Evolutionary conservation across 2,329 filamentous ascomycete species (phyloP).

Genomic region (Aureobasidium sp.): DNA sequence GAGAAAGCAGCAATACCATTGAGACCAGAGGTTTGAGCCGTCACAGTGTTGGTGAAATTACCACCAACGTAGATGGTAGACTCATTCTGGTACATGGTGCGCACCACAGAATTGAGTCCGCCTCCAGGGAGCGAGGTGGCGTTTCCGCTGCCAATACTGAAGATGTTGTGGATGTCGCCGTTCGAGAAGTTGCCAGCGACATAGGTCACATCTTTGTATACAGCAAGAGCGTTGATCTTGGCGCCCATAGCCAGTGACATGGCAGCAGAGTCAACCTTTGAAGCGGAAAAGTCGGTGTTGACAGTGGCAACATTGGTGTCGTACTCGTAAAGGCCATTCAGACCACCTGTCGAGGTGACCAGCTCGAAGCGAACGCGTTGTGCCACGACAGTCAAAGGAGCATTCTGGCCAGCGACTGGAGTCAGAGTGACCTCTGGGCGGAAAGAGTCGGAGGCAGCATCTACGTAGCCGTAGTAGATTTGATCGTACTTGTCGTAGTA

Average conservation of each 20-base stretch:
- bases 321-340: constrained; percentile 89
- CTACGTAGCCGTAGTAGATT: constrained; percentile 78
- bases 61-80: constrained; percentile 72
- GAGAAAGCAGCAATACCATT: constrained; percentile 72
- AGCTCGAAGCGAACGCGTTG: constrained; percentile 75
- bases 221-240: constrained; percentile 59
- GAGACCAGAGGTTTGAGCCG: constrained; percentile 54
- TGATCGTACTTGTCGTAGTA: constrained; percentile 94
- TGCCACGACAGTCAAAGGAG: constrained; percentile 72
- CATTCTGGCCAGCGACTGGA: constrained; percentile 57
- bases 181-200: constrained; percentile 80
- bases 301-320: constrained; percentile 56
- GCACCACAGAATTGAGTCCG: constrained; percentile 74
- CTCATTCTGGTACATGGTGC: constrained; percentile 59
- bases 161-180: constrained; percentile 62
- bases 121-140: constrained; percentile 55
- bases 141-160: constrained; percentile 59
- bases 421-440: constrained; percentile 71
- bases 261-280: constrained; percentile 69
- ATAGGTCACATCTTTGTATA: constrained; percentile 57
- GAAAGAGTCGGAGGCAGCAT: constrained; percentile 65
- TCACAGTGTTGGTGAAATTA: constrained; percentile 66
- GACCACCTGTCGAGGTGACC: constrained; percentile 63
- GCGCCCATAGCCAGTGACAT: constrained; percentile 60
- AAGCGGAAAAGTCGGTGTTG: constrained; percentile 58